A percentile compares a stretch with the other conserved stretches of the same genome.
Conservation (phyloP, 768 basidiomycete genomes). For the Boletellus ananiceps region DNA sequence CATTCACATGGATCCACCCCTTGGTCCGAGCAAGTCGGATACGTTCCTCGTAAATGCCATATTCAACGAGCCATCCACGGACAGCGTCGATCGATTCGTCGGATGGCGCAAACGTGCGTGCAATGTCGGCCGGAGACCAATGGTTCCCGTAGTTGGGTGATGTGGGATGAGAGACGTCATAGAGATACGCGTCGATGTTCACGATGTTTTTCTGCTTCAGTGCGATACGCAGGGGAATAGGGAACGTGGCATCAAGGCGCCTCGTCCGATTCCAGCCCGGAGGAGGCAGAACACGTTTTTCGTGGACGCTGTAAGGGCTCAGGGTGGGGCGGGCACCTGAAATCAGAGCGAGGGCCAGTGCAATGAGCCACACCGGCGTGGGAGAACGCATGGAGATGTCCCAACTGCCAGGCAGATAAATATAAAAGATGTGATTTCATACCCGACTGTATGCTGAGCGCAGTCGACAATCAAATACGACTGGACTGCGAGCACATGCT, state of each 20-base stretch:
- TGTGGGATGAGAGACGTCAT: slow-evolving; percentile 34
- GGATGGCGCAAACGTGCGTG: slow-evolving; percentile 25
- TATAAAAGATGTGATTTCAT: too few species aligned
- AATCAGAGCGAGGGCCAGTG: slow-evolving; percentile 12
- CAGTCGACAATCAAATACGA: too few species aligned
- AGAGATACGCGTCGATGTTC: slow-evolving; percentile 21
- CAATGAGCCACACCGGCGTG: neutral
- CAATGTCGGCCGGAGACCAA: slow-evolving; percentile 28
- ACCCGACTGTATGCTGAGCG: too few species aligned
- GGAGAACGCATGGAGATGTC: too few species aligned
- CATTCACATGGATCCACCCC: slow-evolving; percentile 27
- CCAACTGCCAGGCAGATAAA: too few species aligned
- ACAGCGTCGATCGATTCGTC: slow-evolving; percentile 22
- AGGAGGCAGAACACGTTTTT: slow-evolving; percentile 35
- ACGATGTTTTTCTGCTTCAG: slow-evolving; percentile 31
- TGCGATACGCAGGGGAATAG: slow-evolving; percentile 28
- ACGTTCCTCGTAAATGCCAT: slow-evolving; percentile 24
- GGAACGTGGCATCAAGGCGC: slow-evolving; percentile 30
- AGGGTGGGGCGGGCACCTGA: slow-evolving; percentile 14
- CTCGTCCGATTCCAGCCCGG: slow-evolving; percentile 35
- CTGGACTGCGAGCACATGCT: too few species aligned
- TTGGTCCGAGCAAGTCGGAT: slow-evolving; percentile 14
- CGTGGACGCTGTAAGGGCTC: slow-evolving; percentile 33
- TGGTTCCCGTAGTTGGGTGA: slow-evolving; percentile 29
- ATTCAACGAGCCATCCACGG: slow-evolving; percentile 25